Percentiles rank a stretch among this genome's conserved stretches.
Conservation (phyloP, 495 filamentous ascomycete species). For the Aspergillus carlsbadensis region DNA sequence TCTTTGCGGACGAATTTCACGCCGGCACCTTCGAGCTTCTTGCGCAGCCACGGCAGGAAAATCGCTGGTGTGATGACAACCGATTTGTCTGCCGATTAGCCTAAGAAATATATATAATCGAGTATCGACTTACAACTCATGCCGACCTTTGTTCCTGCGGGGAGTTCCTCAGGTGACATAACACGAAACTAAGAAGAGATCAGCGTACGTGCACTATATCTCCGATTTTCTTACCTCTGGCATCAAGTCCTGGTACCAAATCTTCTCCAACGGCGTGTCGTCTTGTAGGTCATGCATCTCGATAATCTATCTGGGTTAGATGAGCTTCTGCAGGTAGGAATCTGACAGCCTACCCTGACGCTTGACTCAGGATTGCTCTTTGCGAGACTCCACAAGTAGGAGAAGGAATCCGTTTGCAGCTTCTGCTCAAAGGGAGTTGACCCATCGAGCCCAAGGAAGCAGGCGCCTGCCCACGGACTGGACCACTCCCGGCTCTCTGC, state of each 20-base stretch:
- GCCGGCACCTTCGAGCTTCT: constrained; percentile 18
- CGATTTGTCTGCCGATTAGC: constrained; percentile 17
- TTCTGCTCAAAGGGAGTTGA: constrained; percentile 22
- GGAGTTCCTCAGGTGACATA: constrained; percentile 9
- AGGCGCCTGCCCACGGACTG: constrained; percentile 30
- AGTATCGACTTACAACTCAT: constrained; percentile 6
- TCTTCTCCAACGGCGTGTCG: background rate
- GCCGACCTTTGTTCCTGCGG: constrained; percentile 6
- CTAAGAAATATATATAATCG: background rate
- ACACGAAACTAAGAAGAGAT: constrained; percentile 1
- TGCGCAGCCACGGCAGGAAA: constrained; percentile 27
- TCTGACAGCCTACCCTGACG: background rate
- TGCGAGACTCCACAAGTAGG: constrained; percentile 14
- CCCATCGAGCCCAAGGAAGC: constrained; percentile 21
- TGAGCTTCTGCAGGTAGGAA: constrained; percentile 9
- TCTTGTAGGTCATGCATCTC: constrained; percentile 5
- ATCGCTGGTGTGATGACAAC: constrained; percentile 25
- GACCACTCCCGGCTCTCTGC: constrained; percentile 15
- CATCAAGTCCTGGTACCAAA: constrained; percentile 13
- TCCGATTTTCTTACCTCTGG: background rate
- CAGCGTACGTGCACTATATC: background rate
- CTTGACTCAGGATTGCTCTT: constrained; percentile 19
- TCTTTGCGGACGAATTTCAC: constrained; percentile 23
- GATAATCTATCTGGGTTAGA: background rate
- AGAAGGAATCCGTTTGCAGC: constrained; percentile 26